A percentile compares a stretch with the other conserved stretches of the same genome.
Evolutionary conservation across 768 basidiomycete species (phyloP).

Genomic region (Phanerochaete sordida): DNA sequence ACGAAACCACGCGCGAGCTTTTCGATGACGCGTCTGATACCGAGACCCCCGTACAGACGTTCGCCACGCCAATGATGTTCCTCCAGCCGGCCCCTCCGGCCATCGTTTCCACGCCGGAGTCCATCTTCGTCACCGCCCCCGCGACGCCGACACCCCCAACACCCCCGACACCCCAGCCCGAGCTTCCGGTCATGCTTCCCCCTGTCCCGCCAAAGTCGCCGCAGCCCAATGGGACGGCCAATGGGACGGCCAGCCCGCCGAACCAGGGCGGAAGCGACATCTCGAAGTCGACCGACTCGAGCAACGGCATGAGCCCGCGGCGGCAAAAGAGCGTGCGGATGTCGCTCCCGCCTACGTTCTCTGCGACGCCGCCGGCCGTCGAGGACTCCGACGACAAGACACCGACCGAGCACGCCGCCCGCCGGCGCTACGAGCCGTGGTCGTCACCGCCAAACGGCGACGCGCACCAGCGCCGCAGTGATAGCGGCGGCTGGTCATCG

Average conservation of each 20-base stretch:
- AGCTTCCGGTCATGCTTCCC: background rate
- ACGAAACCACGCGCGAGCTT: slow-evolving; percentile 61
- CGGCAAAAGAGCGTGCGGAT: slow-evolving; percentile 75
- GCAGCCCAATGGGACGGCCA: no score
- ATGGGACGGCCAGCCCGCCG: background rate
- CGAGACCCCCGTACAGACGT: slow-evolving; percentile 14
- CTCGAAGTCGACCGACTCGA: slow-evolving; percentile 21
- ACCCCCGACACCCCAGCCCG: background rate
- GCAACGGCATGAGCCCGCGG: slow-evolving; percentile 13
- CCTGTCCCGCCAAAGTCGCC: slow-evolving; percentile 1
- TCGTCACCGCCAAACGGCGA: slow-evolving; percentile 5
- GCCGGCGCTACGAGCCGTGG: slow-evolving; percentile 20
- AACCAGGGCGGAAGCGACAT: slow-evolving; percentile 25
- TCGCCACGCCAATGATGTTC: background rate
- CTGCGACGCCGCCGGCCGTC: slow-evolving; percentile 62
- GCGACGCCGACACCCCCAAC: slow-evolving; percentile 9
- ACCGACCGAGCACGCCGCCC: background rate
- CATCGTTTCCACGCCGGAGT: background rate
- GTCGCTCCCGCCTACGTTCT: slow-evolving; percentile 73
- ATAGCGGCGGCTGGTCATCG: slow-evolving; percentile 14
- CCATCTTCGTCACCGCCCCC: slow-evolving; percentile 12
- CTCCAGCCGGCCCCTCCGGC: background rate
- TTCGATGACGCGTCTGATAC: slow-evolving; percentile 33
- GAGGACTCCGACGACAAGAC: slow-evolving; percentile 38
- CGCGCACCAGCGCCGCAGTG: slow-evolving; percentile 20